A percentile compares a stretch with the other conserved stretches of the same genome.
Conservation (phyloP, 345 rosid species). For the Brassica carinata region DNA sequence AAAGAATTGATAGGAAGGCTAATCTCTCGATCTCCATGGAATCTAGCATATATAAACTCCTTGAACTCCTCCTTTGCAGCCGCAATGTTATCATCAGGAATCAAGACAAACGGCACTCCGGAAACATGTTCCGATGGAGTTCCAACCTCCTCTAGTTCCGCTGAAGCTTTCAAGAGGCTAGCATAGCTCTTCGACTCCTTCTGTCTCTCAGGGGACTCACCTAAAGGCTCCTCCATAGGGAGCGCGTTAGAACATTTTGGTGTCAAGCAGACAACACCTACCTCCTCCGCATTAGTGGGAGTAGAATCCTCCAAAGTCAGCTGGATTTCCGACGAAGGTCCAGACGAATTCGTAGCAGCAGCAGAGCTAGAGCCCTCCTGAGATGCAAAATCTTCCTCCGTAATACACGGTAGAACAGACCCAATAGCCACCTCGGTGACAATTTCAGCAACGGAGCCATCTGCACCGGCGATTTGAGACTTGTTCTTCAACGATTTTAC, state of each 20-base stretch:
- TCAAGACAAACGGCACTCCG: not conserved
- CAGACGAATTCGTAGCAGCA: not conserved
- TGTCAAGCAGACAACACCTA: not conserved
- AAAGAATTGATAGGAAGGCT: too few species aligned
- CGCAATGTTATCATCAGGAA: not conserved
- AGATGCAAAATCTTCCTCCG: not conserved
- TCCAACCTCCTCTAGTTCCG: not conserved
- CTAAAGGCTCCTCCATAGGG: not conserved
- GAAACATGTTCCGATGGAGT: not conserved
- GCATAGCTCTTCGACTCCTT: not conserved
- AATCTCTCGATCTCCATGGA: too few species aligned
- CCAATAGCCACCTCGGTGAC: not conserved
- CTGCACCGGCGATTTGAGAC: not conserved
- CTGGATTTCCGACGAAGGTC: not conserved
- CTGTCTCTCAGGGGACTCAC: not conserved
- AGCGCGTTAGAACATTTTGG: not conserved
- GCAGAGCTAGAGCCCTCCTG: not conserved
- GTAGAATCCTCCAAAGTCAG: not conserved
- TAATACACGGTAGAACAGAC: not conserved
- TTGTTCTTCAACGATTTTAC: not conserved
- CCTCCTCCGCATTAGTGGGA: not conserved
- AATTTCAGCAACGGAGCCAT: not conserved
- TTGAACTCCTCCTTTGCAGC: not conserved
- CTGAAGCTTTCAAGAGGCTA: not conserved
- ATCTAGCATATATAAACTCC: not conserved